Base-by-base conservation (phyloP, 176 grass and related monocot species). In the Aechmea fasciata region DNA sequence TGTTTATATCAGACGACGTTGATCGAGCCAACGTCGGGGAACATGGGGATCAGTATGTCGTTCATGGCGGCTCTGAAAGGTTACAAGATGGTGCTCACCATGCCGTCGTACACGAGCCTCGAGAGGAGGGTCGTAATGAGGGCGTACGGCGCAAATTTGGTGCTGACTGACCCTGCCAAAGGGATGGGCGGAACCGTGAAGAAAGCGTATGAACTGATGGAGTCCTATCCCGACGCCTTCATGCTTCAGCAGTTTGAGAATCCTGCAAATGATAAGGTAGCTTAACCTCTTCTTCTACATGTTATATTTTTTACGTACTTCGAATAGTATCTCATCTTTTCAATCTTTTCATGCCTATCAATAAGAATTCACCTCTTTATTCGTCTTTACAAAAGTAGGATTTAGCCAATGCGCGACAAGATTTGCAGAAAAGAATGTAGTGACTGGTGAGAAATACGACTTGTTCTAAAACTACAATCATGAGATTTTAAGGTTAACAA, bases 201-300 rank as follows among this genome's bases (percentile, higher is more conserved):
- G 64, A 90, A 92, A 49, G 93, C 93, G 11, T 77, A 83, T 47
- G 67, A 90, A 26, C 83, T 96, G 25, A 87, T 83, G 69, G 88
- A 96, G 65, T 81, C 81, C 23, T 84, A 94, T 73, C 81, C 86
- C 25, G 80, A 85, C 51, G 78, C 82, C 25, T 85, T 85, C 79
- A 96, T 92, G 88, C 86, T 92, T 73, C 93, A 96, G 41, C 89
- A 92, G 61, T 97, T 97, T 66, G 84, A 97, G 68, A 97, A 97
- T 76, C 93, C 93, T 71, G 89, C 89, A 11, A 97, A 97, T 83
- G 86, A 87, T 80, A 80, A 92, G 89, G 92, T 91, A 79, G 33
- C 62, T 29, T 47, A 49, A 20, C 11, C 49, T 68, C 25, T 22
- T 68, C 69, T 17, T 19, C 26, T 65, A 6, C 11, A 25, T 69